Base-by-base conservation (phyloP, 257 asterid genomes). In the Scutellaria barbata region DNA sequence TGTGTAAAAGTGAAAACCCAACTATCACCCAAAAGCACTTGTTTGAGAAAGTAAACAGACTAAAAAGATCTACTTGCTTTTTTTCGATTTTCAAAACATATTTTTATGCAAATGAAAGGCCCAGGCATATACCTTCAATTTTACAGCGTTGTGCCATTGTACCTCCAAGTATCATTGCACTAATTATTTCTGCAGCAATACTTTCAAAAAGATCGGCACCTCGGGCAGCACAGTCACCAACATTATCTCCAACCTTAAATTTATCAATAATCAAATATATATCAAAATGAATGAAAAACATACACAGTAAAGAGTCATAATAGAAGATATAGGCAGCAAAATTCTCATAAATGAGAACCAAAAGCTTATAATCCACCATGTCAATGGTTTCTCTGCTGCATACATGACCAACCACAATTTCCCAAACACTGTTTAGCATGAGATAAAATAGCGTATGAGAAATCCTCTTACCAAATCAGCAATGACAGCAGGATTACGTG, bases 151-250 rank as follows among this genome's bases (percentile, higher is more conserved):
- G 77, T 42, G 97, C 99, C 99, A 94, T 91, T 74, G 96, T 76
- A 81, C 99, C 99, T 75, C 99, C 99, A 72, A 95, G 96, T 83
- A 95, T 95, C 99, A 95, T 95, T 65, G 99, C 99, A 80, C 99
- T 95, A 73, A 95, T 95, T 78, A 95, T 95, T 87, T 95, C 99
- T 12, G 99, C 99, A 47, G 99, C 95, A 80, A 95, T 95, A 87
- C 99, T 95, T 88, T 95, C 99, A 41, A 95, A 95, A 64, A 95
- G 89, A 84, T 95, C 99, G 5, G 99, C 99, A 80, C 99, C 99
- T 60, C 99, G 89, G 68, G 99, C 99, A 74, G 99, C 98, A 87
- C 99, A 95, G 71, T 95, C 99, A 63, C 99, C 99, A 72, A 95
- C 99, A 76, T 95, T 95, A 82, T 95, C 99, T 74, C 99, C 99